Conservation (phyloP, 2,329 filamentous ascomycete genomes). For the Colletotrichum filicis region DNA sequence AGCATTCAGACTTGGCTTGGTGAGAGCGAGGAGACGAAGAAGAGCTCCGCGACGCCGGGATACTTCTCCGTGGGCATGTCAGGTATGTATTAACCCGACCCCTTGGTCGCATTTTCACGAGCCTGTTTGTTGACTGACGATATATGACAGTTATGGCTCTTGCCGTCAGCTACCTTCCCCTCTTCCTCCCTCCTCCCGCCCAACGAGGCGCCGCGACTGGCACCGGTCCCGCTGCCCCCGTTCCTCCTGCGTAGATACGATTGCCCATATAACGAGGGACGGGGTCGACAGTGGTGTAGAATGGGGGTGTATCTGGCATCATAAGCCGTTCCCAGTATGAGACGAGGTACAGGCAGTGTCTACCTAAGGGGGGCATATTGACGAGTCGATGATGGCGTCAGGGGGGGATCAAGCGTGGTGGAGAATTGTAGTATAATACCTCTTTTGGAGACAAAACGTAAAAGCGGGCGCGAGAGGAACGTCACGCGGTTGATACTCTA, state of each 20-base stretch:
- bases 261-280: no score
- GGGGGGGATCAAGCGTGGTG: background rate
- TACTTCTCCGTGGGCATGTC: slow-evolving; percentile 83
- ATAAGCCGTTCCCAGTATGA: background rate
- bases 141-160: slow-evolving; percentile 67
- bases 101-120: background rate
- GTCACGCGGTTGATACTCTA: background rate
- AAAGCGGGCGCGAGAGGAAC: background rate
- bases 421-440: slow-evolving; percentile 23
- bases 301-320: background rate
- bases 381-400: slow-evolving; percentile 1
- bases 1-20: slow-evolving; percentile 81
- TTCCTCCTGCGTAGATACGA: slow-evolving; percentile 37
- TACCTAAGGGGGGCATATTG: background rate
- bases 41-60: slow-evolving; percentile 73
- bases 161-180: slow-evolving; percentile 60
- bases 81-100: slow-evolving; percentile 51
- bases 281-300: background rate
- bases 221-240: slow-evolving; percentile 46
- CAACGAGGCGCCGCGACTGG: slow-evolving; percentile 40
- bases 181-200: slow-evolving; percentile 58
- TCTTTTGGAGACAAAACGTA: background rate
- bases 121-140: background rate
- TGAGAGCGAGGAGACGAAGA: slow-evolving; percentile 75
- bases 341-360: no score